Base-by-base conservation (phyloP, 2,329 filamentous ascomycete genomes). In the Colletotrichum orbiculare region DNA sequence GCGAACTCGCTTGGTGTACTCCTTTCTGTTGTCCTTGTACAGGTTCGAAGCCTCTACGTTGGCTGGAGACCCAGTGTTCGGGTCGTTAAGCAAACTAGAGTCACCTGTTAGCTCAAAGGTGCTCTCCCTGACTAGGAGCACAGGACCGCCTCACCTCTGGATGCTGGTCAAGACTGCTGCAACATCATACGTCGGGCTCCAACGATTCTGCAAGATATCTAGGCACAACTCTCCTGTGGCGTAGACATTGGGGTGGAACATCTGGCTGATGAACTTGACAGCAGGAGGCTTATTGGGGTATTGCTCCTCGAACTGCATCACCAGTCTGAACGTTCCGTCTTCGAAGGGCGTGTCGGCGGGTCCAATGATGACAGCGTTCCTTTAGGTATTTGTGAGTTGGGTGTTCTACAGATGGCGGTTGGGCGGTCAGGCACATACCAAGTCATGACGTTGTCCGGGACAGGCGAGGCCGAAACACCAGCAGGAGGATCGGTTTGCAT, bases 221-320 rank as follows among this genome's bases (percentile, higher is more conserved):
- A 99, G 82, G 75, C 96, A 99, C 54, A 99, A 85, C 82, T 99
- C 96, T 67, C 96, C 96, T 0, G 94, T 98, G 57, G 92, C 94
- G 77, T 99, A 99, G 62, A 99, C 96, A 75, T 99, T 99, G 15
- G 96, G 96, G 73, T 99, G 96, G 79, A 99, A 99, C 96, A 99
- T 99, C 77, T 96, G 89, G 79, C 93, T 97, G 77, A 99, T 97
- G 78, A 99, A 99, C 76, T 98, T 98, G 81, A 98, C 96, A 39
- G 94, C 92, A 0, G 96, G 96, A 6, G 96, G 96, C 78, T 98
- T 98, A 82, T 98, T 99, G 37, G 96, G 96, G 73, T 99, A 99
- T 74, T 97, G 94, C 78, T 99, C 96, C 76, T 98, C 96, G 72
- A 99, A 99, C 76, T 97, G 94, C 95, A 99, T 98, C 55, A 98